A percentile compares a stretch with the other conserved stretches of the same genome.
phyloP scores from a whole-genome alignment of 2,329 filamentous ascomycete genomes.

The Bipolaris gigantea region DNA sequence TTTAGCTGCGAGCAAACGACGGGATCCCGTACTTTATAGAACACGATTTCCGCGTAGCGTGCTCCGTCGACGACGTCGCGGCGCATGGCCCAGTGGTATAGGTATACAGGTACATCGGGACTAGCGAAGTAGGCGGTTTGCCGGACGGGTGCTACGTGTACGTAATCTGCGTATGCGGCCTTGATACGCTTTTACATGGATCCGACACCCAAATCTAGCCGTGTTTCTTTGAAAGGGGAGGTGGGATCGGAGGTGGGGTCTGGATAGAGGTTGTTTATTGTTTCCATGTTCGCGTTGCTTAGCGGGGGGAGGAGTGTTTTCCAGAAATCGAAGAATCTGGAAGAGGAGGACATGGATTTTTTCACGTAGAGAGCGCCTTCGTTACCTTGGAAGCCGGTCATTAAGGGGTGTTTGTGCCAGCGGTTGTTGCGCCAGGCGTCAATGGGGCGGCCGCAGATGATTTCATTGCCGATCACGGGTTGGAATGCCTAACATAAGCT shows the following conservation, averaged over 20 bases:
- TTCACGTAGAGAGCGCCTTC: slow-evolving; percentile 70
- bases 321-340: slow-evolving; percentile 65
- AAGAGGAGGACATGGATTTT: slow-evolving; percentile 49
- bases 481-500: slow-evolving; percentile 64
- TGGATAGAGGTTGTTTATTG: slow-evolving; percentile 64
- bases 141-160: slow-evolving; percentile 65
- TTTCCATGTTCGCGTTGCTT: slow-evolving; percentile 54
- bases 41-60: slow-evolving; percentile 42
- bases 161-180: slow-evolving; percentile 65
- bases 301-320: slow-evolving; percentile 62
- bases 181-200: slow-evolving; percentile 61
- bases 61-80: slow-evolving; percentile 41
- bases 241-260: slow-evolving; percentile 52
- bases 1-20: slow-evolving; percentile 24
- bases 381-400: slow-evolving; percentile 72
- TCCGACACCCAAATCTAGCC: slow-evolving; percentile 42
- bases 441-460: slow-evolving; percentile 62
- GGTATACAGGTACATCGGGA: slow-evolving; percentile 50
- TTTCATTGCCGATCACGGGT: slow-evolving; percentile 65
- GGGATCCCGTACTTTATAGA: slow-evolving; percentile 37
- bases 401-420: slow-evolving; percentile 61
- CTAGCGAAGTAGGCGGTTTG: slow-evolving; percentile 57
- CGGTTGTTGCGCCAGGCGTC: slow-evolving; percentile 59
- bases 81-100: slow-evolving; percentile 64
- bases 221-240: slow-evolving; percentile 48